Percentiles rank a stretch among this genome's conserved stretches.
Evolutionary conservation across 371 early-diverging fungal species (phyloP).

Genomic region (Saksenaea vasiformis): DNA sequence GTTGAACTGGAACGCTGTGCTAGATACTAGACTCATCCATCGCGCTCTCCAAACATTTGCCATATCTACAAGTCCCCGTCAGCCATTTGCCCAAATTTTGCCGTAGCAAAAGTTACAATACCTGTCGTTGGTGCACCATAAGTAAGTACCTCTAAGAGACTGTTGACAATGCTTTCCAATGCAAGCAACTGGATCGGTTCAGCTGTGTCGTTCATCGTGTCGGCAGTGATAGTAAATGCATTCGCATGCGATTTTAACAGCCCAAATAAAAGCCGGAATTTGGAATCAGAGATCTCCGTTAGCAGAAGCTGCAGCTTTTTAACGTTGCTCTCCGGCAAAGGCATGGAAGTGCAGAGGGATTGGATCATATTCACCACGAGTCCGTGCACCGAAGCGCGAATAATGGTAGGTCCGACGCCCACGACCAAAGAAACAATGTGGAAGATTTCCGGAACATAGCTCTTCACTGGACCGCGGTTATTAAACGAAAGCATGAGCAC

Average conservation of each 20-base stretch:
- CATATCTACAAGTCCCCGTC: constrained; percentile 51
- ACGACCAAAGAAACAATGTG: constrained; percentile 78
- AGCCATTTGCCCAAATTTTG: too few relatives aligned
- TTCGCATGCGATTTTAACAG: constrained; percentile 63
- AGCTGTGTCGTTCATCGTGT: constrained; percentile 60
- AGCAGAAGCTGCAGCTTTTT: constrained; percentile 56
- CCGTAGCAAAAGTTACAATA: constrained; percentile 18
- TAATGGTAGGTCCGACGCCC: constrained; percentile 78
- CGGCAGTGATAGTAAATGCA: constrained; percentile 63
- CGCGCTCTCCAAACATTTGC: constrained; percentile 81
- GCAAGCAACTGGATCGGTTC: constrained; percentile 69
- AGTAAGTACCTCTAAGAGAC: constrained; percentile 72
- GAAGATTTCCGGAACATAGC: constrained; percentile 81
- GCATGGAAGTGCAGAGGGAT: constrained; percentile 71
- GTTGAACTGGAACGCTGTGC: constrained; percentile 89
- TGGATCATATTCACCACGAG: constrained; percentile 88
- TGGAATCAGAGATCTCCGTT: constrained; percentile 69
- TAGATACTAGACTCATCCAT: constrained; percentile 89
- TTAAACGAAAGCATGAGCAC: constrained; percentile 86
- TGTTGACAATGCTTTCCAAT: constrained; percentile 75
- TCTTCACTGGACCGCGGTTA: constrained; percentile 62
- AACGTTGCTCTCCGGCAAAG: constrained; percentile 54
- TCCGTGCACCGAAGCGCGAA: constrained; percentile 85
- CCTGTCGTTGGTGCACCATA: constrained; percentile 72
- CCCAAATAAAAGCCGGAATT: constrained; percentile 79